phyloP scores from a whole-genome alignment of 345 rosid genomes.

The Draba incana region DNA sequence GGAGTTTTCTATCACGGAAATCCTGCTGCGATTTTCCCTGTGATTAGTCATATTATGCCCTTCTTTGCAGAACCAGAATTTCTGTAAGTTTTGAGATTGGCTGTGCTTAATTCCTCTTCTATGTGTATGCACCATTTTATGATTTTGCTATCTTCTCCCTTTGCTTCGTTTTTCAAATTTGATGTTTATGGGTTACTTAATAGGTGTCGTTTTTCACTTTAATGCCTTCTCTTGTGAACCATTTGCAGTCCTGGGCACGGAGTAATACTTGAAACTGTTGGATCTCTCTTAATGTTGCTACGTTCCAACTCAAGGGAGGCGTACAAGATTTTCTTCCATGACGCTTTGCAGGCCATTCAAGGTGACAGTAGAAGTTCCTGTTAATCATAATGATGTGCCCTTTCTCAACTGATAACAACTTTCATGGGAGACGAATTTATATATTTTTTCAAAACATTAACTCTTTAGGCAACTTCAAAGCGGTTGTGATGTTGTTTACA shows the following conservation, averaged over 20 bases:
- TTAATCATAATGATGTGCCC: constrained; percentile 4
- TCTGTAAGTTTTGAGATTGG: constrained; percentile 50
- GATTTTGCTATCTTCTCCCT: background rate
- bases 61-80: constrained; percentile 82
- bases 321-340: constrained; percentile 71
- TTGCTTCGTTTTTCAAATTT: background rate
- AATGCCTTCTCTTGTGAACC: constrained; percentile 23
- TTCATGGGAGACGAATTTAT: background rate
- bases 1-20: constrained; percentile 89
- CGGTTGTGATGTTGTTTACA: constrained; percentile 12
- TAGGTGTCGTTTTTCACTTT: constrained; percentile 18
- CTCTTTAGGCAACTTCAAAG: constrained; percentile 4
- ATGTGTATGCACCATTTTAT: too few species aligned
- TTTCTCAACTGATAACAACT: constrained; percentile 4
- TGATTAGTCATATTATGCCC: constrained; percentile 76
- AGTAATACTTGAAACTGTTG: constrained; percentile 80
- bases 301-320: constrained; percentile 80
- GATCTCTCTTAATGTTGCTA: constrained; percentile 79
- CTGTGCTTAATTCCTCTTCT: background rate
- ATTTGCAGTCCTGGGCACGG: constrained; percentile 65
- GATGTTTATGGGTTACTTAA: constrained; percentile 4
- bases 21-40: constrained; percentile 68
- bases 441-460: background rate
- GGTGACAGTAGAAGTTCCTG: constrained; percentile 48
- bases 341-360: constrained; percentile 69